phyloP scores from a whole-genome alignment of 768 basidiomycete species.

The Kwoniella dendrophila region DNA sequence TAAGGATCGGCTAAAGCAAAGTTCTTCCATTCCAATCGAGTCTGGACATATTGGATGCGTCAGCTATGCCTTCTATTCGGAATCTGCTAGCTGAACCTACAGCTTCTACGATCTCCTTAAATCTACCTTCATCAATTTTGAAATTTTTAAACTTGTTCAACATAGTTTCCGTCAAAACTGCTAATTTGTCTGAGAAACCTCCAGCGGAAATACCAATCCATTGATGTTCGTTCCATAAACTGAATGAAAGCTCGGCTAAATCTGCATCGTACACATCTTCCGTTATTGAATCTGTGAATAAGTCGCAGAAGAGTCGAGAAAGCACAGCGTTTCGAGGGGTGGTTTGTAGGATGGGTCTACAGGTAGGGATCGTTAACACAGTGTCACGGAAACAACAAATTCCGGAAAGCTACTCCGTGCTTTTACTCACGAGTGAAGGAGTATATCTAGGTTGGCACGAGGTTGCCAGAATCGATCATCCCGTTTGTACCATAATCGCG shows the following conservation, averaged over 20 bases:
- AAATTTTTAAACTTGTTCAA: conserved; percentile 69
- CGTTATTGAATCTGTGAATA: conserved; percentile 83
- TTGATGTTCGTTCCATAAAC: conserved; percentile 65
- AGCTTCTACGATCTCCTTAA: conserved; percentile 81
- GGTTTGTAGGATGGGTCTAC: conserved; percentile 57
- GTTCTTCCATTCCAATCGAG: conserved; percentile 72
- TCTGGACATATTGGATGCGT: conserved; percentile 56
- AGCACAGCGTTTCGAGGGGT: conserved; percentile 72
- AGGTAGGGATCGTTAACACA: too few relatives aligned
- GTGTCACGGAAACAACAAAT: not conserved
- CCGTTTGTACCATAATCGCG: conserved; percentile 91
- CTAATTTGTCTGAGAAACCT: conserved; percentile 90
- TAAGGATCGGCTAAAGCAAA: conserved; percentile 84
- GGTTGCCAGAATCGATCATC: conserved; percentile 97
- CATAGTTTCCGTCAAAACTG: conserved; percentile 71
- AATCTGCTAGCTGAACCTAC: conserved; percentile 57
- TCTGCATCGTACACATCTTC: conserved; percentile 93
- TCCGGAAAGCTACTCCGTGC: not conserved
- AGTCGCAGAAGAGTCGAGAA: conserved; percentile 79
- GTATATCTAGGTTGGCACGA: conserved; percentile 74
- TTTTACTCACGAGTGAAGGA: conserved; percentile 42
- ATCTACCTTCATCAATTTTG: conserved; percentile 68
- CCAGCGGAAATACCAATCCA: conserved; percentile 70
- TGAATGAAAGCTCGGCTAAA: conserved; percentile 82
- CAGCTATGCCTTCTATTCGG: not conserved